Base-by-base conservation (phyloP, 2,329 filamentous ascomycete species). In the Saccharata proteae region DNA sequence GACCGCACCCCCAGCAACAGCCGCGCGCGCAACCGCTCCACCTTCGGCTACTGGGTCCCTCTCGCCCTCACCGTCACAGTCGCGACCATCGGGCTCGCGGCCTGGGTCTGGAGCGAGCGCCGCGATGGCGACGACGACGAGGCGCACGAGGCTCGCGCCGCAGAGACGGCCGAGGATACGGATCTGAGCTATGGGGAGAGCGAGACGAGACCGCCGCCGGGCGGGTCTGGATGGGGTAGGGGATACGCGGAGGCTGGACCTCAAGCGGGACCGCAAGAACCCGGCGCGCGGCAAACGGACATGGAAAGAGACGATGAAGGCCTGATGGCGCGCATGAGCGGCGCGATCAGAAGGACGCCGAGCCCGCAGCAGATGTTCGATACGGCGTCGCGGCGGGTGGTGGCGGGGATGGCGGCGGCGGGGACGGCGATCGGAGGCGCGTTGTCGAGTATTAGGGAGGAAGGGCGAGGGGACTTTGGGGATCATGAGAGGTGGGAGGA, bases 401-500 rank as follows among this genome's bases (percentile, higher is more conserved):
- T 73, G 11, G 83, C 84, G 1, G 81, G 85, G 11, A 69, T 92
- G 41, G 79, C 83, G 16, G 85, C 84, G 7, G 84, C 84, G 0
- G 81, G 85, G 10, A 80, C 81, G 12, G 82, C 72, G 28, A 74
- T 93, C 38, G 84, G 84, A 24, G 84, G 79, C 39, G 85, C 84
- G 16, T 63, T 94, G 42, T 78, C 78, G 32, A 77, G 81, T 11
- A 90, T 92, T 42, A 71, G 80, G 34, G 82, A 93, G 52, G 85
- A 92, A 49, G 81, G 86, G 49, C 77, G 74, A 49, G 71, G 74
- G 39, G 79, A 79, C 30, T 90, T 80, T 52, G 77, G 75, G 40
- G 88, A 94, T 54, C 83, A 90, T 57, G 80, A 83, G 51, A 76
- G 83, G 31, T 94, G 88, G 88, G 85, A 80, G 10, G 85, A 94